Percentiles rank a stretch among this genome's conserved stretches.
These are phyloP conservation scores for Saccharomycopsis hybrid DNA, from an alignment of 1,139 yeast species.

Conservation along the genomic window DNA sequence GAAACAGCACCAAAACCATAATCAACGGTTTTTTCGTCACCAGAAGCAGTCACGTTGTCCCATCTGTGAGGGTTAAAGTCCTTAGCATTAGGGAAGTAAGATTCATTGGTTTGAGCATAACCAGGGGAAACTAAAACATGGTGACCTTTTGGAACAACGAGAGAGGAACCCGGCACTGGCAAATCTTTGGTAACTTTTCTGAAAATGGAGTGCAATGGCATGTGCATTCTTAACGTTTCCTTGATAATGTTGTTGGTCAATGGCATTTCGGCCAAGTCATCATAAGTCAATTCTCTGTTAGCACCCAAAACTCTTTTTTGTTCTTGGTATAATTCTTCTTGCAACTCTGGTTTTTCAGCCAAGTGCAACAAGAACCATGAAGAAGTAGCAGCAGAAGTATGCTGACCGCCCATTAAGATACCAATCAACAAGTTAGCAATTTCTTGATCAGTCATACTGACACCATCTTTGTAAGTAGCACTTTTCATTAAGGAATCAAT, in stretches of 20 bases:
- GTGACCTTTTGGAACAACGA: constrained; percentile 84
- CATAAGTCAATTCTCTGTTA: constrained; percentile 60
- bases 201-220: constrained; percentile 93
- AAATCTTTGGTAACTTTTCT: constrained; percentile 79
- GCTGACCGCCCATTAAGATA: constrained; percentile 98
- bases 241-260: constrained; percentile 75
- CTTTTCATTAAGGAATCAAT: constrained; percentile 79
- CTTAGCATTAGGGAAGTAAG: constrained; percentile 69
- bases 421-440: constrained; percentile 93
- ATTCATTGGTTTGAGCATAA: constrained; percentile 69
- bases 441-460: constrained; percentile 88
- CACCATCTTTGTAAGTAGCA: constrained; percentile 89
- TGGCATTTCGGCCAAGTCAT: constrained; percentile 75
- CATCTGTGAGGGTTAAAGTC: constrained; percentile 84
- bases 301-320: constrained; percentile 51
- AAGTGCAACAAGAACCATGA: constrained; percentile 91
- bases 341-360: constrained; percentile 79
- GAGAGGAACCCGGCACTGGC: constrained; percentile 72
- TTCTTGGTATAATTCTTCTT: constrained; percentile 73
- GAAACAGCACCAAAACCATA: constrained; percentile 95
- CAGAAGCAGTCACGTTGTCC: constrained; percentile 44
- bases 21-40: constrained; percentile 58
- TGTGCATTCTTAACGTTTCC: constrained; percentile 91
- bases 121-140: constrained; percentile 93
- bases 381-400: constrained; percentile 93